Evolutionary conservation across 148 eudicot genomes (phyloP).

Genomic region (Talinum fruticosum): DNA sequence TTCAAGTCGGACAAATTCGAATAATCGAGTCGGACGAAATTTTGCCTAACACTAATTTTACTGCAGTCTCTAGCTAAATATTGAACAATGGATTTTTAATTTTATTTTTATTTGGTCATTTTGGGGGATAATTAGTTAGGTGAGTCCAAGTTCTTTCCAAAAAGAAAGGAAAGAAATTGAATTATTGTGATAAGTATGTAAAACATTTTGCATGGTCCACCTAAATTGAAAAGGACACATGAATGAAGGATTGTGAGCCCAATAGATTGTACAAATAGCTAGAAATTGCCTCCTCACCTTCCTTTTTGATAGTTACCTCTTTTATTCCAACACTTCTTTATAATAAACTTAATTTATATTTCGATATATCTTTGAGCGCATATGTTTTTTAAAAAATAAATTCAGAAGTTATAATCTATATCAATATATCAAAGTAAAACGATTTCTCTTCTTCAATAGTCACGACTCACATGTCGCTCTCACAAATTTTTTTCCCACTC

Average conservation of each 20-base stretch:
- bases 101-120: no score
- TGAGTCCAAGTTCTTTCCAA: not conserved
- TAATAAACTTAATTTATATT: not conserved
- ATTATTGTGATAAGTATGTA: not conserved
- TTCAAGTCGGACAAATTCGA: no score
- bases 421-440: no score
- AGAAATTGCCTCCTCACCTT: constrained; percentile 17
- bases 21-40: no score
- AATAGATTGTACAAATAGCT: not conserved
- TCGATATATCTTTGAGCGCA: not conserved
- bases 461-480: no score
- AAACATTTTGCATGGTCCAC: constrained; percentile 15
- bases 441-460: no score
- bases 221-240: constrained; percentile 9
- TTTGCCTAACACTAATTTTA: not conserved
- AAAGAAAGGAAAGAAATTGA: constrained; percentile 1
- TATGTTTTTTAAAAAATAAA: no score
- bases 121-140: not conserved
- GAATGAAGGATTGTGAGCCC: constrained; percentile 3
- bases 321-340: constrained; percentile 16
- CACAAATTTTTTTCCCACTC: no score
- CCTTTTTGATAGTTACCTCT: constrained; percentile 13
- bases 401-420: no score
- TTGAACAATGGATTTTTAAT: no score
- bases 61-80: not conserved